Conservation (phyloP, 306 rosid genomes). For the Prunus salicina region DNA sequence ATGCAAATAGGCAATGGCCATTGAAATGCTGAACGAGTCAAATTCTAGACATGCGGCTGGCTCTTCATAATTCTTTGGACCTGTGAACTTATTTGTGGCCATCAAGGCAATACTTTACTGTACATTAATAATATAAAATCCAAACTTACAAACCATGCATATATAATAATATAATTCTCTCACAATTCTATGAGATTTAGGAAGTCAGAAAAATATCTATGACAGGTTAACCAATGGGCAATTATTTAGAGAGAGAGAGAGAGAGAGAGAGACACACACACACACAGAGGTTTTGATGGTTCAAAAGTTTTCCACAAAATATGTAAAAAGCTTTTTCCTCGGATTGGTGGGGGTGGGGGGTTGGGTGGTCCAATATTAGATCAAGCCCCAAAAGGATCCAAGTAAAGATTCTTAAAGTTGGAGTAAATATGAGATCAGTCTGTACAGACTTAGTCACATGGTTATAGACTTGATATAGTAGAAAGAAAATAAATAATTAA, state of each 20-base stretch:
- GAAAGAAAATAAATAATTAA: too few relatives aligned
- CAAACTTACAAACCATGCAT: not conserved
- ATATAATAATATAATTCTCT: not conserved
- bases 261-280: not conserved
- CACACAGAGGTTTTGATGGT: not conserved
- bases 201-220: too few relatives aligned
- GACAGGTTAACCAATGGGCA: constrained; percentile 9
- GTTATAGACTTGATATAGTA: too few relatives aligned
- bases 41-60: constrained; percentile 25
- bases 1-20: not conserved
- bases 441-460: too few relatives aligned
- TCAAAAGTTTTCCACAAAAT: not conserved
- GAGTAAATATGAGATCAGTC: too few relatives aligned
- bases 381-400: not conserved
- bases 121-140: not conserved
- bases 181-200: too few relatives aligned
- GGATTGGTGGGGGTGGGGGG: not conserved
- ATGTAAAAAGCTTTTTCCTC: not conserved
- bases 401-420: too few relatives aligned
- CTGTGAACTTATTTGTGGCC: constrained; percentile 17
- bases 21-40: constrained; percentile 40
- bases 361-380: not conserved
- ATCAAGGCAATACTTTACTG: constrained; percentile 15
- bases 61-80: constrained; percentile 16
- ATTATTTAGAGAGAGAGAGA: constrained; percentile 25